These are phyloP conservation scores for Coelastrella sp. DNA, from an alignment of 139 green algal genomes.

Conservation along the genomic window DNA sequence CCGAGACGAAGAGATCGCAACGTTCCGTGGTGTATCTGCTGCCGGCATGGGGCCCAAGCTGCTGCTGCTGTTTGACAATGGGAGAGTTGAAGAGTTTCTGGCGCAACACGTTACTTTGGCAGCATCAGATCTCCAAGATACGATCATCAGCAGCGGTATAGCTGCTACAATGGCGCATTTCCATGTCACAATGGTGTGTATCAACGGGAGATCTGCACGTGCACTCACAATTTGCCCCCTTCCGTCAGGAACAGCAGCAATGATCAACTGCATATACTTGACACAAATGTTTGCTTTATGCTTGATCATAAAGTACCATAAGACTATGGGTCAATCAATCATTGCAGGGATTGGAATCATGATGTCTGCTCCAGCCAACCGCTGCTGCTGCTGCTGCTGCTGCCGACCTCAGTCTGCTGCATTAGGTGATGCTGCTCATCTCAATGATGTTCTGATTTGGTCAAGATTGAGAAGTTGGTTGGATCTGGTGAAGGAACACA, in stretches of 20 bases:
- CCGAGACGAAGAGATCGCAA: constrained; percentile 58
- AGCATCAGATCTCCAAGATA: constrained; percentile 49
- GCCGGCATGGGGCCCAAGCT: constrained; percentile 68
- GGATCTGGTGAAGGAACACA: not conserved
- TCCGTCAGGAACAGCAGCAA: too few species aligned
- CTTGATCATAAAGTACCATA: too few species aligned
- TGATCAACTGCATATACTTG: not conserved
- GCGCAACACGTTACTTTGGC: constrained; percentile 55
- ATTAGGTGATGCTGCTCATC: not conserved
- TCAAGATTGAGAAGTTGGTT: constrained; percentile 13
- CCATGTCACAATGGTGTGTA: constrained; percentile 58
- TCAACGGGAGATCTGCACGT: too few species aligned
- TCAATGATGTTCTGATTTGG: constrained; percentile 51
- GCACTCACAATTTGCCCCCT: too few species aligned
- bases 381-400: not conserved
- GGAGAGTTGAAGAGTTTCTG: constrained; percentile 76
- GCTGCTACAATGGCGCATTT: constrained; percentile 69
- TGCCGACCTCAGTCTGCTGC: constrained; percentile 34
- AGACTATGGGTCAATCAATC: not conserved
- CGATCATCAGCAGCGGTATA: constrained; percentile 54
- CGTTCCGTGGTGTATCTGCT: constrained; percentile 56
- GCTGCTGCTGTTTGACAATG: constrained; percentile 71
- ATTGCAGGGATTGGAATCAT: not conserved
- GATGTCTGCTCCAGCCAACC: not conserved
- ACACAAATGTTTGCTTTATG: too few species aligned